phyloP scores from a whole-genome alignment of 345 rosid species.

The Firmiana major region DNA sequence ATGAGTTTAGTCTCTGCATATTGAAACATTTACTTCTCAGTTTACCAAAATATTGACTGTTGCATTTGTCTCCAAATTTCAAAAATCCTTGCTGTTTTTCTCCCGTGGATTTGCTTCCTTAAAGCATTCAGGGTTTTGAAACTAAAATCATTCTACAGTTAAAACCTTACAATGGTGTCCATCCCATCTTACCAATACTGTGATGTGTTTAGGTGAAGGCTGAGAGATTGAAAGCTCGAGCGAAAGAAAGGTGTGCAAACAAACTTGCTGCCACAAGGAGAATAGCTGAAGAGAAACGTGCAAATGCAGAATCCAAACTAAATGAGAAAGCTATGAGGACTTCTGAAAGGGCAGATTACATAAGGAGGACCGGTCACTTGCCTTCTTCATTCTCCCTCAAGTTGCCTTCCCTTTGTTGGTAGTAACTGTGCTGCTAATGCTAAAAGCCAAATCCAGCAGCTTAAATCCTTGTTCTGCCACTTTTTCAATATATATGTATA shows the following conservation, averaged over 20 bases:
- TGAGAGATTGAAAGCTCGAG: constrained; percentile 84
- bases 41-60: background rate
- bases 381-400: constrained; percentile 71
- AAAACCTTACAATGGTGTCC: background rate
- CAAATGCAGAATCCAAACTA: constrained; percentile 77
- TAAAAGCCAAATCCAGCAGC: constrained; percentile 3
- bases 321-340: constrained; percentile 73
- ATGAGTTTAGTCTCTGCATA: background rate
- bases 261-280: constrained; percentile 71
- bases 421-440: constrained; percentile 21
- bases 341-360: constrained; percentile 75
- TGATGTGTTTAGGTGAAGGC: constrained; percentile 55
- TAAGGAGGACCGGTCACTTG: constrained; percentile 81
- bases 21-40: background rate
- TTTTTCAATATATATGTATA: background rate
- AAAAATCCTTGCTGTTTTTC: background rate
- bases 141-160: background rate
- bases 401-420: constrained; percentile 78
- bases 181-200: background rate
- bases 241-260: constrained; percentile 63
- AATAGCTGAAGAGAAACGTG: constrained; percentile 79
- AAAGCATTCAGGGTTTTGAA: background rate
- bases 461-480: background rate
- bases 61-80: background rate
- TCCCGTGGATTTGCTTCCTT: background rate